Evolutionary conservation across 2,329 filamentous ascomycete genomes (phyloP), one percentile per base, ranked within the genome.

Genomic region (Microdochium bolleyi): DNA sequence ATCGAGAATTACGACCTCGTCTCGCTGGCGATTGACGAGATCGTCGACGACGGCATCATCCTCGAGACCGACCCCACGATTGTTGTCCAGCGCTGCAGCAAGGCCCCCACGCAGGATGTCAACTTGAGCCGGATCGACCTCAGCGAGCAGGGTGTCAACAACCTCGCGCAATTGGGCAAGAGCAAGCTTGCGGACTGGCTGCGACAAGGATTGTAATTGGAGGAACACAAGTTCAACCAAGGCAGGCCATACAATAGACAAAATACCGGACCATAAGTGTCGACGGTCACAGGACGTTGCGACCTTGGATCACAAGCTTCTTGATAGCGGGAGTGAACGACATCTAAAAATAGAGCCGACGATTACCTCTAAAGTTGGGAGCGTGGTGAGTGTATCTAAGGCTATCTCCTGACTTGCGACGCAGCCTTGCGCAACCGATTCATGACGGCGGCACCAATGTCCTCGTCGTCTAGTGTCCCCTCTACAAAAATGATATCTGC

Each of bases 1-100:
- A 87, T 97, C 65, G 94, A 99, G 74, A 97, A 97, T 80, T 99
- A 97, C 77, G 94, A 97, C 71, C 82, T 97, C 22, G 89, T 96
- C 57, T 88, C 91, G 14, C 83, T 99, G 52, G 89, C 92, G 48
- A 89, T 99, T 58, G 94, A 99, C 70, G 94, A 99, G 72, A 92
- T 95, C 57, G 83, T 95, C 52, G 91, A 96, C 71, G 91, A 95
- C 66, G 94, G 94, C 55, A 95, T 97, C 67, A 92, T 99, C 62
- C 83, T 99, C 56, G 94, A 99, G 75, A 97, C 92, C 1, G 94
- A 99, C 69, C 92, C 94, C 1, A 92, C 94, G 58, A 88, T 96
- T 64, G 89, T 99, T 60, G 87, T 92, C 49, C 91, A 91, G 67
- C 80, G 94, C 61, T 94, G 97, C 64, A 96, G 89, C 79, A 87